Evolutionary conservation across 345 rosid genomes (phyloP), one percentile per base, ranked within the genome.

Genomic region (Cardamine occulta): DNA sequence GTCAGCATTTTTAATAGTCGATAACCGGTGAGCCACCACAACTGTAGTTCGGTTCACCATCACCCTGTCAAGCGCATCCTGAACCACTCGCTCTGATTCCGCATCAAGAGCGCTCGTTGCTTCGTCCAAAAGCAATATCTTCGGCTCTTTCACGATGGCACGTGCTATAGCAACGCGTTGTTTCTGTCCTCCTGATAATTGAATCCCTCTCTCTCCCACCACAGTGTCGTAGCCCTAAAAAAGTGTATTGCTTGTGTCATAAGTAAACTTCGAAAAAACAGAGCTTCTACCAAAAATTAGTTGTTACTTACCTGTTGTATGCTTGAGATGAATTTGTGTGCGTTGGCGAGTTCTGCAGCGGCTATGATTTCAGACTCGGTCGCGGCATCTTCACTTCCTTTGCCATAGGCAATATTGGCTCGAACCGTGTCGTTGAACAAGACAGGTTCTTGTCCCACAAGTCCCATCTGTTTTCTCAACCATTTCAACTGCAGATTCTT

Each of bases 81-180:
- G 81, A 8, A 85, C 73, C 56, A 76, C 75, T 54, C 96, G 84
- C 75, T 93, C 97, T 5, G 93, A 89, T 80, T 86, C 97, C 0
- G 85, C 85, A 63, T 93, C 91, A 8, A 93, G 88, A 4, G 98
- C 98, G 35, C 90, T 89, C 14, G 98, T 93, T 63, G 97, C 96
- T 84, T 93, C 97, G 68, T 93, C 93, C 29, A 89, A 77, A 68
- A 92, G 87, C 13, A 89, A 29, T 66, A 89, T 82, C 76, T 82
- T 87, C 0, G 96, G 97, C 28, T 73, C 80, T 73, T 87, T 92
- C 4, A 92, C 82, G 5, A 89, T 83, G 26, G 96, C 97, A 0
- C 96, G 85, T 6, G 93, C 92, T 17, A 92, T 87, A 19, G 97
- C 96, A 32, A 89, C 84, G 0, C 96, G 82, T 18, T 89, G 97